Percentiles rank a stretch among this genome's conserved stretches.
phyloP scores from a whole-genome alignment of 108 stramenopile genomes.

The Nitzschia inconspicua region DNA sequence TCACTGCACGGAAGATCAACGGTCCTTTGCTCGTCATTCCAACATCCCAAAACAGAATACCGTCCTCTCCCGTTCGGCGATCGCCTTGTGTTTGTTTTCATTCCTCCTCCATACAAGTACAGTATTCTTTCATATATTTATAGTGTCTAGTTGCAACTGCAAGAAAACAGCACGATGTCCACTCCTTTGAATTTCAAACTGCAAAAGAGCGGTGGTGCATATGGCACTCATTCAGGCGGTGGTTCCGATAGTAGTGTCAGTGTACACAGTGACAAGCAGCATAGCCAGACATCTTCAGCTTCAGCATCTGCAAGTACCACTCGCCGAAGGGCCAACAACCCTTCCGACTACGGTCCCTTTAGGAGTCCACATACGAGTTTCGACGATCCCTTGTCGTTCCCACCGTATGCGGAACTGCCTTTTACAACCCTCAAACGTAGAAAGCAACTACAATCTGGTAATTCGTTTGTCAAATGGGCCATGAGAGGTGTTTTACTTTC shows the following conservation, averaged over 20 bases:
- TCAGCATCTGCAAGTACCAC: not conserved
- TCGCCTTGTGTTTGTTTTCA: too few relatives aligned
- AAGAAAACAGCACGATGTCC: conserved; percentile 1
- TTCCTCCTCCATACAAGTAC: too few relatives aligned
- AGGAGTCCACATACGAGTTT: conserved; percentile 4
- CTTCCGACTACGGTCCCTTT: conserved; percentile 8
- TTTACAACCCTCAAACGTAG: conserved; percentile 24
- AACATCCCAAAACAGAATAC: too few relatives aligned
- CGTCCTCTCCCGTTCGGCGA: too few relatives aligned
- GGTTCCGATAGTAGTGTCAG: too few relatives aligned
- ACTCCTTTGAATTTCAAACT: conserved; percentile 13
- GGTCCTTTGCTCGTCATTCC: too few relatives aligned
- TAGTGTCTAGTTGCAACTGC: too few relatives aligned
- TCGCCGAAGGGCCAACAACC: not conserved
- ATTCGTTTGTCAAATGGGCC: conserved; percentile 21
- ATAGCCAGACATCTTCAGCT: too few relatives aligned
- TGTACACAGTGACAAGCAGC: not conserved
- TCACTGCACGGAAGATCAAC: too few relatives aligned
- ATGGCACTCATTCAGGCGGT: conserved; percentile 3
- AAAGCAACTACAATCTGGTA: conserved; percentile 4
- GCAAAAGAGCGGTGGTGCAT: not conserved
- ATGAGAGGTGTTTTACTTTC: conserved; percentile 34
- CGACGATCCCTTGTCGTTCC: conserved; percentile 15
- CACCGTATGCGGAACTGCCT: conserved; percentile 26
- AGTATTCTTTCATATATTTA: too few relatives aligned